Evolutionary conservation across 1,139 yeast species (phyloP), one percentile per base, ranked within the genome.

Genomic region (Kodamaea sp.): DNA sequence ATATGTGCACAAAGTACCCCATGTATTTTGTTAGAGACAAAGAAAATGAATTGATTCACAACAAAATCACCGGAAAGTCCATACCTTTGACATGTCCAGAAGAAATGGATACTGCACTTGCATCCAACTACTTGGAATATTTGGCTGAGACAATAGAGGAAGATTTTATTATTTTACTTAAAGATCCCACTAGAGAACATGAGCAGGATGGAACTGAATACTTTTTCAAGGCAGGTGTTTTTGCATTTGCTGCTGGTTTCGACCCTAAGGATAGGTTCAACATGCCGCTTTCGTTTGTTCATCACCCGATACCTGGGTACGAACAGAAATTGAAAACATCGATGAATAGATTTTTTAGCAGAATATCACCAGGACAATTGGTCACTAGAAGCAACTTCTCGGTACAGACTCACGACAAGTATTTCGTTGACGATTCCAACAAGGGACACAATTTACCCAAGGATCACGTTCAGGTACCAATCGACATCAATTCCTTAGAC

Each of bases 231-330:
- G 84, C 77, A 1, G 87, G 86, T 0, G 63, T 78, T 0, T 75
- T 82, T 51, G 80, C 80, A 3, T 83, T 82, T 60, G 89, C 94
- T 0, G 81, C 85, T 3, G 94, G 92, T 0, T 85, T 85, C 54
- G 74, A 80, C 44, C 92, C 90, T 2, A 50, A 55, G 6, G 70
- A 64, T 24, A 71, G 83, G 38, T 69, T 82, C 49, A 67, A 77
- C 41, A 65, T 56, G 30, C 83, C 83, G 2, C 52, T 80, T 34
- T 68, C 82, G 1, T 53, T 55, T 21, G 71, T 81, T 28, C 88
- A 82, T 46, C 70, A 61, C 11, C 87, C 87, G 0, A 80, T 82
- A 16, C 88, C 88, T 0, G 72, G 74, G 7, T 81, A 81, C 49
- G 65, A 69, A 37, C 55, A 66, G 26, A 77, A 75, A 45, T 63